These are phyloP conservation scores for Nymphaea thermarum DNA, from an alignment of 164 flowering plant species.

Conservation along the genomic window DNA sequence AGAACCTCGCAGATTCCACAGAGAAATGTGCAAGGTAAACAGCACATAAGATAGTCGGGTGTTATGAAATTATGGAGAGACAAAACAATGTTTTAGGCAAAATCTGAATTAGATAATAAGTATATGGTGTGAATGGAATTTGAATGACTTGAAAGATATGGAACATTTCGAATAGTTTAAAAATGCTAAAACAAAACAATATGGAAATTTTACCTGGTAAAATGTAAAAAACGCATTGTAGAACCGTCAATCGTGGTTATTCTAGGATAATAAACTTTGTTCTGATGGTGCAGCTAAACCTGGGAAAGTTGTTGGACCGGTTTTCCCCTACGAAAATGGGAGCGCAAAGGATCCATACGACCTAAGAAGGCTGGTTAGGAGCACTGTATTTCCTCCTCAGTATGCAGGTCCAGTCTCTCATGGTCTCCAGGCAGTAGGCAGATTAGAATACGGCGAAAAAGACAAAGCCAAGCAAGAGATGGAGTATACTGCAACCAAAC, in stretches of 20 bases:
- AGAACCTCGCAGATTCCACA: constrained; percentile 36
- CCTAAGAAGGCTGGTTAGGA: constrained; percentile 32
- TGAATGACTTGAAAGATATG: not conserved
- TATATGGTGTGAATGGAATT: too few relatives aligned
- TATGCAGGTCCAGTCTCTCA: not conserved
- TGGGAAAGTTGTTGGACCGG: constrained; percentile 52
- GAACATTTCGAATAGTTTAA: not conserved
- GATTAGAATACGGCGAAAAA: constrained; percentile 16
- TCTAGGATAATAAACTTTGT: not conserved
- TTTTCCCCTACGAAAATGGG: constrained; percentile 35
- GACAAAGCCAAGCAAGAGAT: constrained; percentile 17
- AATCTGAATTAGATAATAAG: too few relatives aligned
- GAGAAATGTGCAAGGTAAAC: constrained; percentile 34
- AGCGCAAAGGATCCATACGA: constrained; percentile 41
- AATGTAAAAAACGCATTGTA: not conserved
- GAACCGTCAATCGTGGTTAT: not conserved
- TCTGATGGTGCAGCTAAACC: constrained; percentile 41
- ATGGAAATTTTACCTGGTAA: too few relatives aligned
- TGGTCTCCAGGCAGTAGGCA: constrained; percentile 18
- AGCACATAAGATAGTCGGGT: not conserved
- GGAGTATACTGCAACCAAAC: constrained; percentile 21
- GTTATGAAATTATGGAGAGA: not conserved
- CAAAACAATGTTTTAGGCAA: too few relatives aligned
- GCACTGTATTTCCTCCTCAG: constrained; percentile 31
- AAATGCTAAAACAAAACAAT: too few relatives aligned